Percentiles rank a stretch among this genome's conserved stretches.
Evolutionary conservation across 1,284 basidiomycete species (phyloP).

Genomic region (Cutaneotrichosporon sp.): DNA sequence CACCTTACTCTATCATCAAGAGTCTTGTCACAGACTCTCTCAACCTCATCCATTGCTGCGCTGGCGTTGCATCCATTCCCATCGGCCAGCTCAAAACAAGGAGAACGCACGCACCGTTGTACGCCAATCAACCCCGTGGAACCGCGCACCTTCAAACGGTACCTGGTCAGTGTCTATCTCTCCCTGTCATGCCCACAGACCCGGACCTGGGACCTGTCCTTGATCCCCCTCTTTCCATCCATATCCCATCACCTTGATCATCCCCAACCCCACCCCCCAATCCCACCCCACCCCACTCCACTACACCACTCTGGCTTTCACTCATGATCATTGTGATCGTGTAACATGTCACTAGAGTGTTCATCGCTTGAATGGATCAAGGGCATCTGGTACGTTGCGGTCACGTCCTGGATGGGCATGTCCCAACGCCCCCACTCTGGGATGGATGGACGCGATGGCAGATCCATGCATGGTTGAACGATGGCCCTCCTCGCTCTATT

Average conservation of each 20-base stretch:
- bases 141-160: conserved; percentile 7
- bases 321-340: too few species aligned
- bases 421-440: background rate
- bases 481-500: background rate
- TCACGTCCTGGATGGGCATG: too few species aligned
- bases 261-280: background rate
- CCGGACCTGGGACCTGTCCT: conserved; percentile 22
- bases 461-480: background rate
- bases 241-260: background rate
- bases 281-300: background rate
- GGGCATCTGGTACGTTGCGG: too few species aligned
- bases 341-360: too few species aligned
- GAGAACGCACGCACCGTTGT: background rate
- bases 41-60: background rate
- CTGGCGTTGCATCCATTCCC: background rate
- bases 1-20: too few species aligned
- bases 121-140: conserved; percentile 3
- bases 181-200: background rate
- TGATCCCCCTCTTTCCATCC: background rate
- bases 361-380: too few species aligned
- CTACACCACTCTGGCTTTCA: background rate
- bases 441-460: background rate
- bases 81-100: background rate
- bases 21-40: background rate
- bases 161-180: conserved; percentile 23